Percentiles rank a stretch among this genome's conserved stretches.
phyloP scores from a whole-genome alignment of 1,284 basidiomycete genomes.

The Ustilago nuda region DNA sequence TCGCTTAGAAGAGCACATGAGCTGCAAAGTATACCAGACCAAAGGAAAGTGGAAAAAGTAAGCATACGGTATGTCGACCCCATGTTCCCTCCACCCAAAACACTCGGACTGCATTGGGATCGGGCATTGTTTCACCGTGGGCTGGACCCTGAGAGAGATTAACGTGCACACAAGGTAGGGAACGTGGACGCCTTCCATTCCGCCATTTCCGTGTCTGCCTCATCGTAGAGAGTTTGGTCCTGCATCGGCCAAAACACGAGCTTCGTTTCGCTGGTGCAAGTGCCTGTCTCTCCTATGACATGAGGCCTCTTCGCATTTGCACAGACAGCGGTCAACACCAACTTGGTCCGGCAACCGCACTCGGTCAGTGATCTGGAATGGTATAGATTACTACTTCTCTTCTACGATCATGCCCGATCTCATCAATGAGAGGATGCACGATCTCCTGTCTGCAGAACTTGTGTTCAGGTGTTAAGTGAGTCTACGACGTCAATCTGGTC shows the following conservation, averaged over 20 bases:
- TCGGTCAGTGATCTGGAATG: background rate
- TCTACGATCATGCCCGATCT: conserved; percentile 9
- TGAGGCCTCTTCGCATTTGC: background rate
- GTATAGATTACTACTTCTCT: background rate
- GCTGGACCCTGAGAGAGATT: background rate
- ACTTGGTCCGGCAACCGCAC: background rate
- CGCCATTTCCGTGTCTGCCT: background rate
- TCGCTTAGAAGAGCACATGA: background rate
- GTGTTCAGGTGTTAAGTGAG: background rate
- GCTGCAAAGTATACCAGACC: conserved; percentile 3
- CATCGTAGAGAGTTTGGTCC: background rate
- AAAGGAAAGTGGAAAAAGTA: background rate
- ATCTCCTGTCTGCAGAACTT: background rate
- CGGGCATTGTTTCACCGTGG: background rate
- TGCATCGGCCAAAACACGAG: background rate
- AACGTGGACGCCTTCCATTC: conserved; percentile 11
- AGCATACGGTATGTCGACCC: background rate
- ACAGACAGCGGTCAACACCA: background rate
- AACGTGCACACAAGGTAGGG: conserved; percentile 10
- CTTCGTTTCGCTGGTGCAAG: background rate
- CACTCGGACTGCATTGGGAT: background rate
- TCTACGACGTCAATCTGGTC: conserved; percentile 28
- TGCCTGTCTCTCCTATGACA: background rate
- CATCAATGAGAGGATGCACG: background rate
- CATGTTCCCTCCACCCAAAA: conserved; percentile 17